These are phyloP conservation scores for Ceratobasidium theobromae DNA, from an alignment of 1,284 basidiomycete genomes.

Conservation along the genomic window DNA sequence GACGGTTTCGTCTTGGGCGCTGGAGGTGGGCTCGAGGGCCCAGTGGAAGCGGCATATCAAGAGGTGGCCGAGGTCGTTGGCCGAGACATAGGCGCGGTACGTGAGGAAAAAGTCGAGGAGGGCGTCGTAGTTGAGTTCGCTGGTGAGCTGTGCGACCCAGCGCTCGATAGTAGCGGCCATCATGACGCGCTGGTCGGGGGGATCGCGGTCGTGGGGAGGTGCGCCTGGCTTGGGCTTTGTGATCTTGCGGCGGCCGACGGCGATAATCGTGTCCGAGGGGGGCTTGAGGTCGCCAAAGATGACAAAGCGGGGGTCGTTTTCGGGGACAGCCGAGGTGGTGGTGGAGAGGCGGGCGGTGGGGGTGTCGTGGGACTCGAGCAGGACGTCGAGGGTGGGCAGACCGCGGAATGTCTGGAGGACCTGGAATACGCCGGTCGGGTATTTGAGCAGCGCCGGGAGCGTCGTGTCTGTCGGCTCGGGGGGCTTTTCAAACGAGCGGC, in stretches of 20 bases:
- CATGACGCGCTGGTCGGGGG: conserved; percentile 53
- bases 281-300: conserved; percentile 71
- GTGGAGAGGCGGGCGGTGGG: conserved; percentile 36
- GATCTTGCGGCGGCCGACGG: conserved; percentile 39
- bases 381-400: conserved; percentile 60
- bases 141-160: conserved; percentile 86
- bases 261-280: conserved; percentile 26
- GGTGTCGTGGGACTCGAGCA: conserved; percentile 51
- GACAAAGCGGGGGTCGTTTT: conserved; percentile 83
- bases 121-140: conserved; percentile 78
- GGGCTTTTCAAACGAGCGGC: not conserved
- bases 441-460: conserved; percentile 22
- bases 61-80: conserved; percentile 73
- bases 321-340: conserved; percentile 57
- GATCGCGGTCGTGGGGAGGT: not conserved
- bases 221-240: conserved; percentile 2
- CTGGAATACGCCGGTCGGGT: conserved; percentile 58
- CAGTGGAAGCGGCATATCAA: conserved; percentile 84
- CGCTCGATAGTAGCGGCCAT: conserved; percentile 86
- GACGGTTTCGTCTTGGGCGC: conserved; percentile 60
- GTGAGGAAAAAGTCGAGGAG: conserved; percentile 85
- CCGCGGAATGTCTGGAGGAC: conserved; percentile 79
- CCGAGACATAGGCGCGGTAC: conserved; percentile 76
- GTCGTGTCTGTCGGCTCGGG: not conserved
- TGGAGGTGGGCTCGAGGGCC: conserved; percentile 61